Evolutionary conservation across 768 basidiomycete genomes (phyloP).

Genomic region (Tulasnella sp.): DNA sequence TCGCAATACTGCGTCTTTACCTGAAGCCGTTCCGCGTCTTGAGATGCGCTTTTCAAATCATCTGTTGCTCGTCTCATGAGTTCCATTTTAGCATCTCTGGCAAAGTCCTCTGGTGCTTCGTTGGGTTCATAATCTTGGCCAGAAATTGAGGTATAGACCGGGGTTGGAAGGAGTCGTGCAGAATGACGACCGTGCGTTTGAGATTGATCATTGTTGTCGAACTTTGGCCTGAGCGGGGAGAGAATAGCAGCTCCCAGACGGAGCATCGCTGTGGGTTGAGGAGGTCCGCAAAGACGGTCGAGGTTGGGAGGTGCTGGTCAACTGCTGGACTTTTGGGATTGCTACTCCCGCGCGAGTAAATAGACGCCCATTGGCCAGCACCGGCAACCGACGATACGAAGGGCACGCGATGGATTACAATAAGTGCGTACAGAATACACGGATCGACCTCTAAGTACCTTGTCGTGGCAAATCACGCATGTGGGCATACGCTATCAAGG

Average conservation of each 20-base stretch:
- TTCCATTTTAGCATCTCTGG: conserved; percentile 65
- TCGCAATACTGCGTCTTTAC: conserved; percentile 39
- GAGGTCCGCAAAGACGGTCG: background rate
- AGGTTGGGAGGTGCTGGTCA: background rate
- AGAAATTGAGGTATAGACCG: conserved; percentile 13
- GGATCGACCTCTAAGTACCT: background rate
- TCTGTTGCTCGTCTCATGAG: conserved; percentile 68
- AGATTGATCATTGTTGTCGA: conserved; percentile 1
- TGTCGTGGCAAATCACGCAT: background rate
- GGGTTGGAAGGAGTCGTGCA: background rate
- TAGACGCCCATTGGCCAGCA: background rate
- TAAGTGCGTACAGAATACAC: no score
- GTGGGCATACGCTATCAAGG: no score
- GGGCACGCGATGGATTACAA: no score
- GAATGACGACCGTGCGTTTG: background rate
- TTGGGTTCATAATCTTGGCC: conserved; percentile 6
- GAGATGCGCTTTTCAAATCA: conserved; percentile 52
- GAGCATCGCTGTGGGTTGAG: conserved; percentile 11
- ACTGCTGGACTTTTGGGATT: background rate
- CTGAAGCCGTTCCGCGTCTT: conserved; percentile 49
- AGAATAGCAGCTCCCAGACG: conserved; percentile 24
- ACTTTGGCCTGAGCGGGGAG: conserved; percentile 17
- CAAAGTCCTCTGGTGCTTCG: conserved; percentile 60
- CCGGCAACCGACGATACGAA: background rate
- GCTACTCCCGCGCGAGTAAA: background rate